A percentile compares a stretch with the other conserved stretches of the same genome.
Conservation (phyloP, 2,329 filamentous ascomycete species). For the Venturia effusa region DNA sequence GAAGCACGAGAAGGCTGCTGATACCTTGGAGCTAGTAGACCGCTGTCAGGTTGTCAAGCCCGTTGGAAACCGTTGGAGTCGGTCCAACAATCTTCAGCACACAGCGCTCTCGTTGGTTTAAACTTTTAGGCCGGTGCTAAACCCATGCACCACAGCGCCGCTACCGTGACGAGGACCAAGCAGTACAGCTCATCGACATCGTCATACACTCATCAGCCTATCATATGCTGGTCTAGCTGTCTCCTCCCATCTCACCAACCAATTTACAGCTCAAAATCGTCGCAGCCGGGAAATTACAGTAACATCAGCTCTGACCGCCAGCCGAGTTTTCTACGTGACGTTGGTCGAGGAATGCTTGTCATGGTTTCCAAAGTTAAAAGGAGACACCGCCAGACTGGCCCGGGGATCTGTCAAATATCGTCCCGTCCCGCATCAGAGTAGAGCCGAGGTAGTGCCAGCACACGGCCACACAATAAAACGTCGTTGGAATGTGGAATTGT, state of each 20-base stretch:
- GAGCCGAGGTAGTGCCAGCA: background rate
- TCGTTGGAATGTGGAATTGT: too few species aligned
- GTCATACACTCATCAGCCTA: too few species aligned
- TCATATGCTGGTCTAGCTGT: too few species aligned
- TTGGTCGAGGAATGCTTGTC: background rate
- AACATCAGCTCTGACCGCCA: background rate
- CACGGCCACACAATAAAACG: too few species aligned
- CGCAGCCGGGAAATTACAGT: background rate
- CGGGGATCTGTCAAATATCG: too few species aligned
- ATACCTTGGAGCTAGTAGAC: background rate
- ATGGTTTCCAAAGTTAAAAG: background rate
- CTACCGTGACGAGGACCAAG: too few species aligned
- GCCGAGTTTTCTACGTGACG: background rate
- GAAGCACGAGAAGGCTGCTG: background rate
- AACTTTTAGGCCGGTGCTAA: too few species aligned
- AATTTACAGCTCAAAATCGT: background rate
- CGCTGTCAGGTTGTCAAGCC: background rate
- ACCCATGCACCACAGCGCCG: too few species aligned
- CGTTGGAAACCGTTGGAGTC: background rate
- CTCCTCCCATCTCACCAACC: background rate
- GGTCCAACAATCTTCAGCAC: too few species aligned
- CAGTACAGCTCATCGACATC: too few species aligned
- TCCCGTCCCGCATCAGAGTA: background rate
- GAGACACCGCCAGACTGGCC: background rate
- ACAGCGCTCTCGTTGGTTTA: too few species aligned